Evolutionary conservation across 768 basidiomycete genomes (phyloP), one percentile per base, ranked within the genome.

Genomic region (Sporobolomyces phaffii): DNA sequence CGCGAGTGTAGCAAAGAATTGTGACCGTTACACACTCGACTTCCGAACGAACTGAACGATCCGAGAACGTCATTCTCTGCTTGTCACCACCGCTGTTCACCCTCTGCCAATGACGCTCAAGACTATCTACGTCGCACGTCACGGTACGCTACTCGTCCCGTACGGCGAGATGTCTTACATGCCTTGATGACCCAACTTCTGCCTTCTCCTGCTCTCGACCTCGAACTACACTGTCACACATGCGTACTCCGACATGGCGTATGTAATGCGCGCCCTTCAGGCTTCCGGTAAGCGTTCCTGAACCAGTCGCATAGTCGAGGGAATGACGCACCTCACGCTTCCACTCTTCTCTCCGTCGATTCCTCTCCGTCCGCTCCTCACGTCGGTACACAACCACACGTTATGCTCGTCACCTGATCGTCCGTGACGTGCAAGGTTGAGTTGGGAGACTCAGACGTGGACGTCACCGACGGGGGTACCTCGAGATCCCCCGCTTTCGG

Each of bases 381-480:
- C 45, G 45, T 17, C 14, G n/a, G 10, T 9, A 17, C 14, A 14
- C 31, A 20, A 45, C 8, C 31, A 33, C 17, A 18, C 44, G 20
- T 45, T 13, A n/a, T n/a, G n/a, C n/a, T 24, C 24, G 40, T 20
- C 14, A 5, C 9, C 13, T 15, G 41, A 18, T 44, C 38, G 28
- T 8, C 36, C 5, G 3, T 22, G 15, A 7, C 47, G 9, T 40
- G 17, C 5, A 43, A 44, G 34, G 9, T 29, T 57, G 38, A 65
- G 63, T 22, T 72, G 71, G 71, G 67, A 72, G 44, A 72, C 64
- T 1, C 47, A 34, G 3, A 11, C 50, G 10, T 72, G 71, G 71
- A 50, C 40, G 2, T 56, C 67, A 0, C 64, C 64, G 17, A 72
- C 71, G 13, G 64, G 64, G 18, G 65, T 65, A 3, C 71, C 71